Evolutionary conservation across 345 rosid species (phyloP).

Genomic region (Aquilaria yunnanensis): DNA sequence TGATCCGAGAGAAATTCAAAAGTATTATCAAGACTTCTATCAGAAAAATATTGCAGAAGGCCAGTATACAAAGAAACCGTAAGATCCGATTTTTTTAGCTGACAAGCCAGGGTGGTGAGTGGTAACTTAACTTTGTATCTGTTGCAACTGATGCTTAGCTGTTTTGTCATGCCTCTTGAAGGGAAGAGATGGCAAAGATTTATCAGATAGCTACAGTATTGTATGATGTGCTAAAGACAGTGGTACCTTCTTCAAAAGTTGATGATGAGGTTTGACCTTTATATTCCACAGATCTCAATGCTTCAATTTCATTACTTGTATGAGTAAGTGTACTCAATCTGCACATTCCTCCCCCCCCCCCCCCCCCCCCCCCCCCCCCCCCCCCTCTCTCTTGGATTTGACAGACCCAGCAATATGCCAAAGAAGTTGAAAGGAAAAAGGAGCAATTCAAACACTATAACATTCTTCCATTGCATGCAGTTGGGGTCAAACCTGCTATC

Average conservation of each 20-base stretch:
- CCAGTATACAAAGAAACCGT: conserved; percentile 65
- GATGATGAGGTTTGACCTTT: conserved; percentile 50
- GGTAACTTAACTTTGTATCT: conserved; percentile 11
- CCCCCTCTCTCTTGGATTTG: conserved; percentile 16
- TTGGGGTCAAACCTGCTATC: conserved; percentile 58
- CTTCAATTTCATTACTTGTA: conserved; percentile 7
- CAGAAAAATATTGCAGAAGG: conserved; percentile 48
- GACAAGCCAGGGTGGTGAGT: neutral
- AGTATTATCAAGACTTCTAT: conserved; percentile 64
- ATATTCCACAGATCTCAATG: conserved; percentile 9
- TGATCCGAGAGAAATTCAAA: conserved; percentile 67
- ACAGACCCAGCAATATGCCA: conserved; percentile 55
- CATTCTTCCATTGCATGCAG: conserved; percentile 75
- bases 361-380: neutral
- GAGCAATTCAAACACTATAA: conserved; percentile 60
- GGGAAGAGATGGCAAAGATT: conserved; percentile 93
- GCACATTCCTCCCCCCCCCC: neutral
- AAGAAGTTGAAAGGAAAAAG: conserved; percentile 56
- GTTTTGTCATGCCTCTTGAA: conserved; percentile 27
- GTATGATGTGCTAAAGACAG: conserved; percentile 68
- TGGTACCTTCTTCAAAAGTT: conserved; percentile 41
- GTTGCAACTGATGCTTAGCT: conserved; percentile 11
- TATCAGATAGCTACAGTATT: conserved; percentile 84
- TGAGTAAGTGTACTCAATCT: conserved; percentile 14
- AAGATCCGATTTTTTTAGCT: conserved; percentile 25